These are phyloP conservation scores for Alternaria metachromatica DNA, from an alignment of 2,329 filamentous ascomycete species.

Conservation along the genomic window DNA sequence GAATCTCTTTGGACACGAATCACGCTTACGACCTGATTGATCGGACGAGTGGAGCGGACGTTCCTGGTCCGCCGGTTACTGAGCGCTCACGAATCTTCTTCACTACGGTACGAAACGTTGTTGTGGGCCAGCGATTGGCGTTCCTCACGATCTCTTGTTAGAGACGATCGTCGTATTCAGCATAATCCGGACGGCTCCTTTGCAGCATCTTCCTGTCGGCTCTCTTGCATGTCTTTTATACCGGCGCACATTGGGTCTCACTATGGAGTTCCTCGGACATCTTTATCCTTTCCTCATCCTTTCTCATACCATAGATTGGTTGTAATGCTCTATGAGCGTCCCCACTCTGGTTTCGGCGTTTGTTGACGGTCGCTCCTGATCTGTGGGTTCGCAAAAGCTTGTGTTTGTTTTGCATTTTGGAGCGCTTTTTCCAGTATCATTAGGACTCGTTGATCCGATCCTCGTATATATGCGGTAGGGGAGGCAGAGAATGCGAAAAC, in stretches of 20 bases:
- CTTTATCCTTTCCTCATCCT: slow-evolving; percentile 20
- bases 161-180: slow-evolving; percentile 27
- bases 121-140: slow-evolving; percentile 30
- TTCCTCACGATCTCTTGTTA: slow-evolving; percentile 23
- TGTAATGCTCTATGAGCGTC: slow-evolving; percentile 42
- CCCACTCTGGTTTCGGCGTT: slow-evolving; percentile 39
- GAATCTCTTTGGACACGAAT: slow-evolving; percentile 48
- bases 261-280: slow-evolving; percentile 30
- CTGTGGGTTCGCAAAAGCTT: slow-evolving; percentile 40
- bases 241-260: slow-evolving; percentile 31
- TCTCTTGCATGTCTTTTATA: slow-evolving; percentile 41
- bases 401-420: slow-evolving; percentile 40
- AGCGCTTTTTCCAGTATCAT: slow-evolving; percentile 33
- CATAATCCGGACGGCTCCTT: slow-evolving; percentile 37
- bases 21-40: slow-evolving; percentile 43
- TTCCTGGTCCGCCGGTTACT: slow-evolving; percentile 22
- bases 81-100: slow-evolving; percentile 46
- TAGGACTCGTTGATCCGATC: slow-evolving; percentile 26
- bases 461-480: slow-evolving; percentile 33
- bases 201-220: slow-evolving; percentile 44
- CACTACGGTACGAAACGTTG: slow-evolving; percentile 38
- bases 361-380: slow-evolving; percentile 27
- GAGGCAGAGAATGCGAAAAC: slow-evolving; percentile 30
- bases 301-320: slow-evolving; percentile 38
- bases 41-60: slow-evolving; percentile 46